phyloP scores from a whole-genome alignment of 2,329 filamentous ascomycete genomes.

The Phaeosphaeriaceae sp. region DNA sequence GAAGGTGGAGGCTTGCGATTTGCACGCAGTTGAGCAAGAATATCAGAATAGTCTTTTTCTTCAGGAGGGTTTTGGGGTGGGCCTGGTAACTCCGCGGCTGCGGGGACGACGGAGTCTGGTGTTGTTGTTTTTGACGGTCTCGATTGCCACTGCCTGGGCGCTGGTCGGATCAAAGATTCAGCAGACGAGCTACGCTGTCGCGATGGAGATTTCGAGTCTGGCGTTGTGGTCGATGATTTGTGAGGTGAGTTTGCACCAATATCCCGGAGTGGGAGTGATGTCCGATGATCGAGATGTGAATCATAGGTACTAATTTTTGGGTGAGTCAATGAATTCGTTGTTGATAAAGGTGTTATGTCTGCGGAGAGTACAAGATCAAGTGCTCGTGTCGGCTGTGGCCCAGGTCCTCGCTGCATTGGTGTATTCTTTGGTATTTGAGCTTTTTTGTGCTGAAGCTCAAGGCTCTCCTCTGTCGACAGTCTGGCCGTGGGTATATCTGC shows the following conservation, averaged over 20 bases:
- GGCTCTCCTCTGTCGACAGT: slow-evolving; percentile 30
- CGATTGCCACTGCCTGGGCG: slow-evolving; percentile 17
- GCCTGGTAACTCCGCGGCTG: slow-evolving; percentile 20
- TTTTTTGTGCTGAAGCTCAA: slow-evolving; percentile 28
- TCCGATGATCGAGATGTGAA: slow-evolving; percentile 25
- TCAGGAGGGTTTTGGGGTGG: slow-evolving; percentile 12
- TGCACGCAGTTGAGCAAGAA: slow-evolving; percentile 40
- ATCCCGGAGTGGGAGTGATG: slow-evolving; percentile 36
- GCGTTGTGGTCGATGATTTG: slow-evolving; percentile 38
- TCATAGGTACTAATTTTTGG: slow-evolving; percentile 15
- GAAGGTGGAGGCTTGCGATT: slow-evolving; percentile 34
- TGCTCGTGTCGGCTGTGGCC: slow-evolving; percentile 22
- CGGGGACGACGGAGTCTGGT: slow-evolving; percentile 36
- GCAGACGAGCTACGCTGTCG: slow-evolving; percentile 26
- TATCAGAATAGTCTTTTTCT: slow-evolving; percentile 41
- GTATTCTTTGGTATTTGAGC: slow-evolving; percentile 18
- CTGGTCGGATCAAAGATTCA: slow-evolving; percentile 28
- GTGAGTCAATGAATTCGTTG: slow-evolving; percentile 21
- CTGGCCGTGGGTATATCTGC: slow-evolving; percentile 25
- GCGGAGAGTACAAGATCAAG: slow-evolving; percentile 35
- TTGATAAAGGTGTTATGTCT: slow-evolving; percentile 26
- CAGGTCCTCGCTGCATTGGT: slow-evolving; percentile 21
- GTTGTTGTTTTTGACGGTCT: slow-evolving; percentile 20
- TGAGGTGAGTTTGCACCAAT: slow-evolving; percentile 39
- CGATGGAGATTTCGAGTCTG: slow-evolving; percentile 20